phyloP scores from a whole-genome alignment of 1,284 basidiomycete genomes.

The Tylopilus sp. region DNA sequence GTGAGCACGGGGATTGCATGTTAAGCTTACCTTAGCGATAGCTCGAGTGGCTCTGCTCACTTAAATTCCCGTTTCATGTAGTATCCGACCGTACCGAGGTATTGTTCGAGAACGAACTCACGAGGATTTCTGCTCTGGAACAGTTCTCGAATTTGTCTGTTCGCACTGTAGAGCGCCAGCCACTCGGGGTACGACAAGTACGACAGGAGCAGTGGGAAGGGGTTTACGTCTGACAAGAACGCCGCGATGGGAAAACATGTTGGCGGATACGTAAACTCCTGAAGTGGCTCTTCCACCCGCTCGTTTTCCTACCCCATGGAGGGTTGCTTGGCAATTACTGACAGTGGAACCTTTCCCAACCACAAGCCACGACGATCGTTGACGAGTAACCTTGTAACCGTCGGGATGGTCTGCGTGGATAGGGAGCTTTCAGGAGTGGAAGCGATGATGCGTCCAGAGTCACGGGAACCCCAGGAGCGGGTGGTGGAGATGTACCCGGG shows the following conservation, averaged over 20 bases:
- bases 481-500: background rate
- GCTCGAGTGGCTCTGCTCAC: constrained; percentile 65
- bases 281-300: constrained; percentile 25
- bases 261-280: constrained; percentile 44
- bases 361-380: constrained; percentile 51
- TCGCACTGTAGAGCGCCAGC: constrained; percentile 46
- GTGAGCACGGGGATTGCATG: background rate
- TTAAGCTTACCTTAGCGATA: constrained; percentile 63
- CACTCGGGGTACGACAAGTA: constrained; percentile 65
- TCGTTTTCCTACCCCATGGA: constrained; percentile 19
- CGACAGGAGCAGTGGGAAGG: constrained; percentile 64
- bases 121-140: constrained; percentile 64
- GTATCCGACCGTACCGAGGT: constrained; percentile 77
- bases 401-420: constrained; percentile 46
- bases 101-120: constrained; percentile 75
- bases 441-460: constrained; percentile 9
- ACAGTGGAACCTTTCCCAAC: constrained; percentile 53
- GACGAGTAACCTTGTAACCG: constrained; percentile 52
- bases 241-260: constrained; percentile 61
- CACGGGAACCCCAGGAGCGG: background rate
- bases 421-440: constrained; percentile 28
- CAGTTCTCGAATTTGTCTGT: constrained; percentile 60
- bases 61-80: constrained; percentile 74
- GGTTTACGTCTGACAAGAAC: constrained; percentile 61
- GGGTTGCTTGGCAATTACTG: constrained; percentile 39